These are phyloP conservation scores for Saturnispora bothae DNA, from an alignment of 805 yeast genomes.

Conservation along the genomic window DNA sequence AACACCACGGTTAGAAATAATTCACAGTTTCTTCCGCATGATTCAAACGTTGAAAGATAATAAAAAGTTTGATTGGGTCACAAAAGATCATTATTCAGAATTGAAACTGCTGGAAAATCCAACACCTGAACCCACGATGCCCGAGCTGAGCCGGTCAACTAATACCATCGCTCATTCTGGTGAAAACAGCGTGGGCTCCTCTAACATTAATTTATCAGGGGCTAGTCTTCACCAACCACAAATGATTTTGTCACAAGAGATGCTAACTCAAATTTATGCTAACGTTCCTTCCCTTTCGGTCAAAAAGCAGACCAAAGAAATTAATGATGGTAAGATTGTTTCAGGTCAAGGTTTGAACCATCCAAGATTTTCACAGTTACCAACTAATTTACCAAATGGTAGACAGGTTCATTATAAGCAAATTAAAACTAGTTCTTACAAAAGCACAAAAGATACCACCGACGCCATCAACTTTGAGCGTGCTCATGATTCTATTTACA, in stretches of 20 bases:
- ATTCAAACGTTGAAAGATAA: constrained; percentile 13
- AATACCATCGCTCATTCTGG: background rate
- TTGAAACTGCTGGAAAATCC: background rate
- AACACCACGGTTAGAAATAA: constrained; percentile 17
- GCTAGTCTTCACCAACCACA: background rate
- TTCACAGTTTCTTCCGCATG: constrained; percentile 17
- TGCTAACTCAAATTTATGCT: background rate
- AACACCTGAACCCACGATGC: background rate
- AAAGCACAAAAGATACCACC: constrained; percentile 9
- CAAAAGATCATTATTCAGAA: background rate
- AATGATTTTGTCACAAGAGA: background rate
- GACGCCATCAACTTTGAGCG: constrained; percentile 10
- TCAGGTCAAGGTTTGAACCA: constrained; percentile 6
- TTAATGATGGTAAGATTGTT: constrained; percentile 1
- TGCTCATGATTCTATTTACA: constrained; percentile 13
- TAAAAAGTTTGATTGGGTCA: constrained; percentile 17
- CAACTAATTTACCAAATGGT: constrained; percentile 9
- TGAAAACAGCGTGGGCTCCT: background rate
- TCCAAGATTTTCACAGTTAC: constrained; percentile 12
- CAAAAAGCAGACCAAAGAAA: background rate
- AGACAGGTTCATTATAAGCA: constrained; percentile 9
- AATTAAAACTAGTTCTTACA: constrained; percentile 12
- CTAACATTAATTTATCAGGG: background rate
- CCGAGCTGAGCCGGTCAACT: no score
- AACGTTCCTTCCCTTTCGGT: background rate